A percentile compares a stretch with the other conserved stretches of the same genome.
These are phyloP conservation scores for Sambucus nigra DNA, from an alignment of 129 eudicot species.

Conservation along the genomic window DNA sequence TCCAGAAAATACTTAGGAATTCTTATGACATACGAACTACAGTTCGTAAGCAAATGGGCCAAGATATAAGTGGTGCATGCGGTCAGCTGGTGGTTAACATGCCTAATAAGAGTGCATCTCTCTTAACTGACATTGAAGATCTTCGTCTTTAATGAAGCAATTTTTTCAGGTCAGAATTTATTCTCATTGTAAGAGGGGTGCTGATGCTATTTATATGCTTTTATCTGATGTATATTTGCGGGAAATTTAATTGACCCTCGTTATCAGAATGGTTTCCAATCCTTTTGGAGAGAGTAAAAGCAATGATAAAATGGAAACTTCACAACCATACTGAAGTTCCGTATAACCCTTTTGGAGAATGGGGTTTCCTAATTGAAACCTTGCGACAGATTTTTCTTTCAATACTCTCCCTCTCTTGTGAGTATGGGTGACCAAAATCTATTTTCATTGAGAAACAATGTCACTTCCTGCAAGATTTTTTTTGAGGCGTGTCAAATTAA, in stretches of 20 bases:
- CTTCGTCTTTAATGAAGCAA: conserved; percentile 31
- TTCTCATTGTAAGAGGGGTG: neutral
- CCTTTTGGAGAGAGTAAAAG: neutral
- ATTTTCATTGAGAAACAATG: too few relatives aligned
- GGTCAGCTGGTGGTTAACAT: conserved; percentile 80
- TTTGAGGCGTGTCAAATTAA: too few relatives aligned
- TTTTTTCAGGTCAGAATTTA: conserved; percentile 13
- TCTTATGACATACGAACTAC: conserved; percentile 75
- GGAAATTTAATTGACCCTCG: neutral
- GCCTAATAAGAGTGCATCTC: conserved; percentile 37
- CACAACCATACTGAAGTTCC: too few relatives aligned
- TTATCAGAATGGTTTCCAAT: neutral
- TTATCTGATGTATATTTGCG: too few relatives aligned
- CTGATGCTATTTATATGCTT: too few relatives aligned
- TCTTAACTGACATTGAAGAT: conserved; percentile 87
- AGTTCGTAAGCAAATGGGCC: conserved; percentile 96
- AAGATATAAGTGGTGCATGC: conserved; percentile 96
- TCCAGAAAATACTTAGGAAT: conserved; percentile 66
- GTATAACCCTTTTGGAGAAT: too few relatives aligned
- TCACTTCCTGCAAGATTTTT: too few relatives aligned
- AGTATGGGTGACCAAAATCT: too few relatives aligned
- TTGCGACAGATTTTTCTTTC: too few relatives aligned
- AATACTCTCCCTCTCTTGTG: too few relatives aligned
- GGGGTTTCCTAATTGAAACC: too few relatives aligned
- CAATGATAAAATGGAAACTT: too few relatives aligned